These are phyloP conservation scores for Piper betle DNA, from an alignment of 164 flowering plant species.

Conservation along the genomic window DNA sequence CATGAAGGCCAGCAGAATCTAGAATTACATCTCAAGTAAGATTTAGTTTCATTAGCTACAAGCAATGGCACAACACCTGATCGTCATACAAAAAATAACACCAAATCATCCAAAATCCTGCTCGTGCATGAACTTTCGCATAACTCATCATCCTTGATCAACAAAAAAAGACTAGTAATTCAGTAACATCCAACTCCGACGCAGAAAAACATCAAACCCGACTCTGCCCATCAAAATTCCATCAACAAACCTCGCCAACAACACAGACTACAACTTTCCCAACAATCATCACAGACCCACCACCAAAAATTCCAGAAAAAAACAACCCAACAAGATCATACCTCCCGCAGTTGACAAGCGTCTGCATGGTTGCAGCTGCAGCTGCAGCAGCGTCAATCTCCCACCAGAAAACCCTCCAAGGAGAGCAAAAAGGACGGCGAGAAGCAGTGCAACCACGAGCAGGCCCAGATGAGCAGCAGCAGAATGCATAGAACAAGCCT, in stretches of 20 bases:
- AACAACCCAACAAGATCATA: conserved; percentile 6
- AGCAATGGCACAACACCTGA: no score
- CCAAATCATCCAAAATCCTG: no score
- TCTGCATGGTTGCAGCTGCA: conserved; percentile 19
- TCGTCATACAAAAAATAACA: no score
- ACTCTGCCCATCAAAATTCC: no score
- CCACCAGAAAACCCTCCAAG: conserved; percentile 2
- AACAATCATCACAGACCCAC: neutral
- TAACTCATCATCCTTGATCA: no score
- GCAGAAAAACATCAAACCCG: no score
- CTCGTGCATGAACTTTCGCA: no score
- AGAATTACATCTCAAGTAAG: no score
- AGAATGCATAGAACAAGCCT: conserved; percentile 10
- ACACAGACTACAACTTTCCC: neutral
- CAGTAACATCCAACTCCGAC: no score
- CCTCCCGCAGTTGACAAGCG: conserved; percentile 22
- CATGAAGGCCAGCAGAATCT: no score
- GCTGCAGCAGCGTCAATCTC: neutral
- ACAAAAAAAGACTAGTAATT: no score
- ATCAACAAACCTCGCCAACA: neutral
- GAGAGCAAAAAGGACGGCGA: conserved; percentile 7
- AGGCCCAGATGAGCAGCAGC: neutral
- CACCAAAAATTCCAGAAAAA: neutral
- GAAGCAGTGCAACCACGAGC: neutral
- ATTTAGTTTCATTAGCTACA: no score